Conservation (phyloP, 164 flowering plant genomes). For the Chloranthus sessilifolius region DNA sequence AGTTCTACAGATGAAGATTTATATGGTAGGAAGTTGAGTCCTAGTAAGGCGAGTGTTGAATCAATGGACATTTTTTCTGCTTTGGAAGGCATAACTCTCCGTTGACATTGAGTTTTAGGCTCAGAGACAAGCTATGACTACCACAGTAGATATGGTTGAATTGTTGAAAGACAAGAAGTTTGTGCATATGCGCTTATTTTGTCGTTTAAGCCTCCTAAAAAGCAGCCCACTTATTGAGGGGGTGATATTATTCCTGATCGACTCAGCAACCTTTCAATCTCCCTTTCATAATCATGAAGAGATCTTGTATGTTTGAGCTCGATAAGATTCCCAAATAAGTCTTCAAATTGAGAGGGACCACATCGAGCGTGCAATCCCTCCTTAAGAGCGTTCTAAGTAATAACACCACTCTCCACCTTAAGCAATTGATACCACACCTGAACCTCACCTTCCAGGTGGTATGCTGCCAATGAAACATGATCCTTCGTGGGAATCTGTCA, state of each 20-base stretch:
- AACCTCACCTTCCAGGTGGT: not conserved
- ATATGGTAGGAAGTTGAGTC: not conserved
- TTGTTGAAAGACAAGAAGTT: not conserved
- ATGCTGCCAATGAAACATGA: not conserved
- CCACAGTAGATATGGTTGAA: not conserved
- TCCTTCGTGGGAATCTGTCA: not conserved
- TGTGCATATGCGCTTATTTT: not conserved
- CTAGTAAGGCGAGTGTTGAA: not conserved
- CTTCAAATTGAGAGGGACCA: not conserved
- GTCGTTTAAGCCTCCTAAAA: not conserved
- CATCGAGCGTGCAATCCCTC: not conserved
- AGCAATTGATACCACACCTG: conserved; percentile 6
- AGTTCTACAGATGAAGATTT: not conserved
- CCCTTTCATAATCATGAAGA: not conserved
- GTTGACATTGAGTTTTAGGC: not conserved
- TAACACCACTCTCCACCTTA: not conserved
- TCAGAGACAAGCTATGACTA: not conserved
- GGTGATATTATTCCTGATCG: not conserved
- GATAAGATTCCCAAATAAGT: not conserved
- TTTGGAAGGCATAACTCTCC: not conserved
- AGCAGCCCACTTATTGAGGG: not conserved
- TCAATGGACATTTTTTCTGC: not conserved
- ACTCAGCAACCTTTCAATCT: conserved; percentile 12
- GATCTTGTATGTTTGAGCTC: too few species aligned
- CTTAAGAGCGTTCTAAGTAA: not conserved